phyloP scores from a whole-genome alignment of 345 rosid species.

The Odontarrhena argentea region DNA sequence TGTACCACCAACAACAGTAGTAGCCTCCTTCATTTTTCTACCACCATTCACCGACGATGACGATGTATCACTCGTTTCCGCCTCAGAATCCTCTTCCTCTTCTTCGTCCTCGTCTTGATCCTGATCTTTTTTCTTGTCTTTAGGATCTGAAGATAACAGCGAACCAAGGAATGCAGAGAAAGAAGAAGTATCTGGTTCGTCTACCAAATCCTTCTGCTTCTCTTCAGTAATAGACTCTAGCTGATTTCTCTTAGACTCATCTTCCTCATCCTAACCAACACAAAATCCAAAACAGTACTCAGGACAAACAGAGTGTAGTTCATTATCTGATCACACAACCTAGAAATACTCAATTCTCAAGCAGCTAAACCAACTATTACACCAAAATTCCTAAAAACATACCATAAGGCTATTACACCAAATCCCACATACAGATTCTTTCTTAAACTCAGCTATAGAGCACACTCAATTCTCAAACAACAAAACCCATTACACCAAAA shows the following conservation, averaged over 20 bases:
- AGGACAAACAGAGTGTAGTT: not conserved
- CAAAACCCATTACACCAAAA: not conserved
- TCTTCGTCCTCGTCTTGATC: slow-evolving; percentile 51
- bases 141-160: slow-evolving; percentile 55
- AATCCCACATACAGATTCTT: not conserved
- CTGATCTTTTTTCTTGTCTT: slow-evolving; percentile 43
- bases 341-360: slow-evolving; percentile 15
- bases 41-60: slow-evolving; percentile 42
- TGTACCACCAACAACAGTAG: slow-evolving; percentile 29
- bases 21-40: slow-evolving; percentile 54
- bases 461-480: not conserved
- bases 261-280: slow-evolving; percentile 54
- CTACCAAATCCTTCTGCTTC: slow-evolving; percentile 45
- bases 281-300: not conserved
- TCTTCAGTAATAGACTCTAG: slow-evolving; percentile 54
- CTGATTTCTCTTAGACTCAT: slow-evolving; percentile 51
- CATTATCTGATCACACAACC: slow-evolving; percentile 25
- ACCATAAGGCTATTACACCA: not conserved
- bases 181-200: slow-evolving; percentile 94
- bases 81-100: slow-evolving; percentile 49
- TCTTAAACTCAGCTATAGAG: not conserved
- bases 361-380: not conserved
- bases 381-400: not conserved
- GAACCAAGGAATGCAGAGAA: slow-evolving; percentile 91
- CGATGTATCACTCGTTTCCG: slow-evolving; percentile 47